Percentiles rank a stretch among this genome's conserved stretches.
Evolutionary conservation across 106 monocot genomes (phyloP).

Genomic region (Dendrobium chrysotoxum): DNA sequence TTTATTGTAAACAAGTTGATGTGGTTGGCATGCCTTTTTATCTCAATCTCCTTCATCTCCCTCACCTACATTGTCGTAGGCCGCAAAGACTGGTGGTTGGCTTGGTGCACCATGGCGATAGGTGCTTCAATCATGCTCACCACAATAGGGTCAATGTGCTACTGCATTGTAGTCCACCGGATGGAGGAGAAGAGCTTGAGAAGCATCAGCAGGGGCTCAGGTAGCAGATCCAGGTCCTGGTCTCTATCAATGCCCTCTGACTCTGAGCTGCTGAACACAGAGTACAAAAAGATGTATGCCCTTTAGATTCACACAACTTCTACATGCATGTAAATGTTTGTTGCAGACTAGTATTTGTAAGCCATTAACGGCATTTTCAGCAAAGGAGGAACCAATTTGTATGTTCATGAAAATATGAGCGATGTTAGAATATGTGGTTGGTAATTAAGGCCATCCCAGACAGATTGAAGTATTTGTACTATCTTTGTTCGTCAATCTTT

Average conservation of each 20-base stretch:
- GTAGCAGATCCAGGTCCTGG: conserved; percentile 42
- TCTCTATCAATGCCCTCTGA: conserved; percentile 42
- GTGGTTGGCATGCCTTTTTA: conserved; percentile 78
- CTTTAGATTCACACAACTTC: conserved; percentile 20
- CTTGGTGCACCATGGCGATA: conserved; percentile 50
- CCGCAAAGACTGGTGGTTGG: conserved; percentile 46
- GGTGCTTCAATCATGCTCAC: conserved; percentile 54
- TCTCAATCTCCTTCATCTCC: conserved; percentile 64
- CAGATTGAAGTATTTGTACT: no score
- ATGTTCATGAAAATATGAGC: not conserved
- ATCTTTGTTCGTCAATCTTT: no score
- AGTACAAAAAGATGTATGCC: conserved; percentile 79
- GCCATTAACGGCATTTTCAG: not conserved
- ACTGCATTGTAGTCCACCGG: conserved; percentile 53
- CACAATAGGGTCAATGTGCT: conserved; percentile 66
- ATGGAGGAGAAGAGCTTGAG: conserved; percentile 57
- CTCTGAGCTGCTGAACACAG: conserved; percentile 48
- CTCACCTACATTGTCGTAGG: conserved; percentile 72
- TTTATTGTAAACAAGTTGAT: conserved; percentile 86
- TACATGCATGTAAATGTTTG: not conserved
- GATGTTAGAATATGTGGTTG: not conserved
- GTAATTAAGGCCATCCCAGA: no score
- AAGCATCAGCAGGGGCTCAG: conserved; percentile 36
- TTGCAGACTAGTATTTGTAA: not conserved
- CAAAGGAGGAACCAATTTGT: no score